phyloP scores from a whole-genome alignment of 768 basidiomycete species.

The Russula earlei region DNA sequence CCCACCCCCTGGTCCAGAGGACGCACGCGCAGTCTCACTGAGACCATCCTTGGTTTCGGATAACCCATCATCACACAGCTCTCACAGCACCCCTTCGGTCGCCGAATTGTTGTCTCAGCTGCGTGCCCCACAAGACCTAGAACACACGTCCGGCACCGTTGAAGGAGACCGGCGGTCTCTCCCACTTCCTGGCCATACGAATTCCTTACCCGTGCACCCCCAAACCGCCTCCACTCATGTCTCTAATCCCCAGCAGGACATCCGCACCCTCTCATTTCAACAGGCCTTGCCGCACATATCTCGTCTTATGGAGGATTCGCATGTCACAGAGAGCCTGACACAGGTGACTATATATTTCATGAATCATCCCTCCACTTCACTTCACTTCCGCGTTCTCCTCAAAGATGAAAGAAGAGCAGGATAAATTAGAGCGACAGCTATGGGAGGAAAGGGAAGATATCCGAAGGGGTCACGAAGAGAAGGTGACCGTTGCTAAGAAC shows the following conservation, averaged over 20 bases:
- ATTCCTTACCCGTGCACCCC: neutral
- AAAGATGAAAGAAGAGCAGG: slow-evolving; percentile 67
- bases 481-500: slow-evolving; percentile 54
- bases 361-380: neutral
- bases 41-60: slow-evolving; percentile 1
- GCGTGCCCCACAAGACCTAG: neutral
- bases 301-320: slow-evolving; percentile 43
- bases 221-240: neutral
- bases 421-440: slow-evolving; percentile 53
- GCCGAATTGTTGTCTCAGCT: slow-evolving; percentile 18
- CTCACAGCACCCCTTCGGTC: slow-evolving; percentile 16
- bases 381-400: neutral
- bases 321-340: slow-evolving; percentile 40
- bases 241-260: slow-evolving; percentile 26
- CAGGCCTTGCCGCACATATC: slow-evolving; percentile 63
- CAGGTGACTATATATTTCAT: slow-evolving; percentile 36
- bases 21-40: neutral
- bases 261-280: slow-evolving; percentile 49
- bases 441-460: slow-evolving; percentile 61
- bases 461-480: slow-evolving; percentile 57
- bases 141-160: neutral
- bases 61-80: neutral
- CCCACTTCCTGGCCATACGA: neutral
- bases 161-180: neutral
- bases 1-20: neutral